Base-by-base conservation (phyloP, 2,329 filamentous ascomycete genomes). In the Phyllosticta capitalensis region DNA sequence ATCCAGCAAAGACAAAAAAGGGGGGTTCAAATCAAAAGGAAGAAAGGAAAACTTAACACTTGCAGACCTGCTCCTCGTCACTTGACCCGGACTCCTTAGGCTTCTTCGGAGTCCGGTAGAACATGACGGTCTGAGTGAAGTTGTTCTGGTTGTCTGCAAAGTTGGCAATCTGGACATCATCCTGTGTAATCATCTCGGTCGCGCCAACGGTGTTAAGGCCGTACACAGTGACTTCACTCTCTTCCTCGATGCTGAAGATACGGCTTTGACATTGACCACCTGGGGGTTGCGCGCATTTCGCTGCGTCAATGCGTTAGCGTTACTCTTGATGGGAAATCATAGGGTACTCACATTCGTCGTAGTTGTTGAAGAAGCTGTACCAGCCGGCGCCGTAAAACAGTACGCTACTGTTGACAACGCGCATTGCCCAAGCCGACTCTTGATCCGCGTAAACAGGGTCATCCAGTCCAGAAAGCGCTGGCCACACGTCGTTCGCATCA, bases 291-390 rank as follows among this genome's bases (percentile, higher is more conserved):
- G 71, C 72, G 38, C 57, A 59, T 19, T 50, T 71, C 68, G 33
- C 72, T 66, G 3, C 74, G 74, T 65, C 76, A 79, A 1, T 26
- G 65, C 57, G 10, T 33, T 14, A 33, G 66, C 66, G 52, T 21
- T 9, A 10, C 2, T 12, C 20, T 12, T 14, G 33, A 19, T 33
- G 26, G 12, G 45, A 17, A 20, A 7, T 20, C 21, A 3, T 6
- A 10, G 20, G 9, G 3, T 28, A 58, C 56, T 58, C 6, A 54
- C 52, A 64, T 0, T 75, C 77, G 61, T 67, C 78, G 71, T 87
- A 87, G 70, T 86, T 83, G 68, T 81, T 78, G 68, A 87, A 88
- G 76, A 87, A 88, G 2, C 79, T 83, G 72, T 89, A 90, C 14
- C 88, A 66, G 0, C 86, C 87, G 0, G 81, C 81, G 7, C 85